Evolutionary conservation across 2,329 filamentous ascomycete species (phyloP), one percentile per base, ranked within the genome.

Genomic region (Colletotrichum euphorbiae): DNA sequence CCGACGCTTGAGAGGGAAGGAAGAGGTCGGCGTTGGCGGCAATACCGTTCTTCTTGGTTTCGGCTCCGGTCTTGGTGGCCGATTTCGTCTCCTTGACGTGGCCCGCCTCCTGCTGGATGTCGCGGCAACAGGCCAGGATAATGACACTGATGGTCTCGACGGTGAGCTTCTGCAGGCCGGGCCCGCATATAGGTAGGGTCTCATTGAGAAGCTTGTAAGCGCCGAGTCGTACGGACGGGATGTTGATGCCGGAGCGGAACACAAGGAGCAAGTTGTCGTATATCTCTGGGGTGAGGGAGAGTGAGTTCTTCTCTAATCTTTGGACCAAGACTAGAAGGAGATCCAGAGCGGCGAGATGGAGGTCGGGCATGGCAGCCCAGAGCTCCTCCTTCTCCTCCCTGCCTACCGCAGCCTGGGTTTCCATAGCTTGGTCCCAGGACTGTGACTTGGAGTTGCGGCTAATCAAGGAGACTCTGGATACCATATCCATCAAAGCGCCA

Each of bases 311-410:
- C 33, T 84, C 85, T 24, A 94, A 82, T 11, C 91, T 85, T 61
- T 83, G 77, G 21, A 88, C 76, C 51, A 96, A 75, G 11, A 82
- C 78, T 8, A 83, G 77, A 21, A 93, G 79, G 1, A 97, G 79
- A 21, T 86, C 79, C 61, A 97, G 80, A n/a, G 88, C 86, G 13
- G 91, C 89, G 13, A 89, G 79, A 74, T 98, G 93, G 43, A 98
- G 87, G 9, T 86, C 83, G 4, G 94, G 92, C 11, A 98, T 83
- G 17, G 88, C 83, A 52, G 86, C 81, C 87, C 92, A 94, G 3
- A 98, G 84, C 50, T 90, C 88, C 60, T 97, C 93, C 69, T 91
- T 90, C 78, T 98, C 95, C 56, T 97, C 92, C 69, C 91, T 88
- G 36, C 89, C 86, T 70, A 96, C 88, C 70, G 93, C 90, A 7